A percentile compares a stretch with the other conserved stretches of the same genome.
These are phyloP conservation scores for Grigorovia jiainica DNA, from an alignment of 805 yeast species.

Conservation along the genomic window DNA sequence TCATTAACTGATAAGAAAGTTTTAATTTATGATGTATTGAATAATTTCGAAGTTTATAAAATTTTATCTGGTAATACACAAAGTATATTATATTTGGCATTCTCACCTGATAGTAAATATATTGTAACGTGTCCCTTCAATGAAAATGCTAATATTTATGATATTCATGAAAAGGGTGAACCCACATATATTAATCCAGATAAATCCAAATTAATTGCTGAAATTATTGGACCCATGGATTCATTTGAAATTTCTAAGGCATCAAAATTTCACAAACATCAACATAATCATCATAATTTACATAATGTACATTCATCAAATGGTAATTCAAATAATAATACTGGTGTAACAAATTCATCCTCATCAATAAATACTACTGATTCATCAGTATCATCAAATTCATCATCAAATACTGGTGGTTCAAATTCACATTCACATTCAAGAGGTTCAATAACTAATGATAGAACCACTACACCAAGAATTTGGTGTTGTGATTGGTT, in stretches of 20 bases:
- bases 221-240: slow-evolving; percentile 24
- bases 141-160: slow-evolving; percentile 62
- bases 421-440: neutral
- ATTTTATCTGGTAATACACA: slow-evolving; percentile 38
- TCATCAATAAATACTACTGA: neutral
- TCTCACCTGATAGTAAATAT: slow-evolving; percentile 65
- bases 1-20: slow-evolving; percentile 38
- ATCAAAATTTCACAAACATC: neutral
- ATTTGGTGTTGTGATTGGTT: slow-evolving; percentile 63
- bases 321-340: neutral
- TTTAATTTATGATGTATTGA: slow-evolving; percentile 53
- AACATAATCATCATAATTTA: neutral
- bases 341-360: neutral
- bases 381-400: slow-evolving; percentile 1
- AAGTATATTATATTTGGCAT: slow-evolving; percentile 55
- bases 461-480: slow-evolving; percentile 20
- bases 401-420: neutral
- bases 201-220: slow-evolving; percentile 9
- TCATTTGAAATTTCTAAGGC: slow-evolving; percentile 15
- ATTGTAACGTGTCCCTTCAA: slow-evolving; percentile 68
- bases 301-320: neutral
- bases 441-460: neutral
- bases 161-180: slow-evolving; percentile 34
- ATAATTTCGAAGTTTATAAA: slow-evolving; percentile 33
- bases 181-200: slow-evolving; percentile 10